Evolutionary conservation across 176 grass and related monocot genomes (phyloP).

Genomic region (Oryza nivara): DNA sequence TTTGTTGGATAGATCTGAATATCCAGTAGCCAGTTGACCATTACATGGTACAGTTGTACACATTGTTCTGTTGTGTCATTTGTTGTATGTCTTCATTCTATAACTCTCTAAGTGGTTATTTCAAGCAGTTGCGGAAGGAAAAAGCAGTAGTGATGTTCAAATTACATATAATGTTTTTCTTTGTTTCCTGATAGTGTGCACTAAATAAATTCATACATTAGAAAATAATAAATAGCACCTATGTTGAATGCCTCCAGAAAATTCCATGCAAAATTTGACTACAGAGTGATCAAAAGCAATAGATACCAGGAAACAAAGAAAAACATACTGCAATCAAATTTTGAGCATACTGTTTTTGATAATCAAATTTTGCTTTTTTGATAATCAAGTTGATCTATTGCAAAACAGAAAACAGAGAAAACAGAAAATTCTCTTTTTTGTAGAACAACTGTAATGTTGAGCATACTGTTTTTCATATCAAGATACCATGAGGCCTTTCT

Average conservation of each 20-base stretch:
- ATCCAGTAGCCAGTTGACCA: not conserved
- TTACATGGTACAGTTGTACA: not conserved
- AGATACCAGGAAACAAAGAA: not conserved
- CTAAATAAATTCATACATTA: slow-evolving; percentile 3
- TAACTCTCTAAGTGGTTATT: not conserved
- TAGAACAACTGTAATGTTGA: not conserved
- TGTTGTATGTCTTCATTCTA: not conserved
- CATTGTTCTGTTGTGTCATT: not conserved
- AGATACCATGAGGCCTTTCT: not conserved
- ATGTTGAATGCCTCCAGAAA: slow-evolving; percentile 10
- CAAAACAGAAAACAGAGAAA: too few relatives aligned
- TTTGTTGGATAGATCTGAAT: slow-evolving; percentile 1
- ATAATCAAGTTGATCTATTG: too few relatives aligned
- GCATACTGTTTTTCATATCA: slow-evolving; percentile 11
- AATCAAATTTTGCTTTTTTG: too few relatives aligned
- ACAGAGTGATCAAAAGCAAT: not conserved
- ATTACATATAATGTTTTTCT: not conserved
- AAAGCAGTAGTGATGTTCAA: not conserved
- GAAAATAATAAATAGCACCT: not conserved
- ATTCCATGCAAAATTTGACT: slow-evolving; percentile 4
- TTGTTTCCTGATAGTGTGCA: not conserved
- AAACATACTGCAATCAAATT: too few relatives aligned
- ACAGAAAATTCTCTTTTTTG: too few relatives aligned
- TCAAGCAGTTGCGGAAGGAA: not conserved
- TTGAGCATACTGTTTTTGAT: too few relatives aligned